These are phyloP conservation scores for Hyaloscypha finlandica DNA, from an alignment of 495 filamentous ascomycete species.

Conservation along the genomic window DNA sequence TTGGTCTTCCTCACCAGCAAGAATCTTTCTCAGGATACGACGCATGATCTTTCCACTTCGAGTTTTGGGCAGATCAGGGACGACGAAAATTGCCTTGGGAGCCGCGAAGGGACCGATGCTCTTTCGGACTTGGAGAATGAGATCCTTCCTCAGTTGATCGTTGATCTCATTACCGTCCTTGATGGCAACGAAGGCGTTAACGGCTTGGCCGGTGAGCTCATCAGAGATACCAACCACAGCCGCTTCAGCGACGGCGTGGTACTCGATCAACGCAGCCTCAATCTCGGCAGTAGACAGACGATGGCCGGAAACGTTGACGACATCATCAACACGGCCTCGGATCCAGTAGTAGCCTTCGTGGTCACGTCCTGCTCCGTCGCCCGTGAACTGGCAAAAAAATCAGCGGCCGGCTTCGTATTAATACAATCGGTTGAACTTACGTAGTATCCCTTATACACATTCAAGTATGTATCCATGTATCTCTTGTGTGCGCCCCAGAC, in stretches of 20 bases:
- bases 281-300: constrained; percentile 97
- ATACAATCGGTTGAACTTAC: constrained; percentile 53
- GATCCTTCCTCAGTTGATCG: constrained; percentile 87
- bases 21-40: constrained; percentile 92
- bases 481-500: constrained; percentile 98
- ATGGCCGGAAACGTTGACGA: constrained; percentile 97
- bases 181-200: constrained; percentile 94
- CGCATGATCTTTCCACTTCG: constrained; percentile 98
- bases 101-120: constrained; percentile 97
- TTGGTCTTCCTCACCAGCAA: constrained; percentile 95
- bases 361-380: constrained; percentile 95
- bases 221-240: constrained; percentile 93
- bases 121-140: constrained; percentile 92
- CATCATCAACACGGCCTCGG: constrained; percentile 96
- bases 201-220: constrained; percentile 93
- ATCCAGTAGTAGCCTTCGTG: constrained; percentile 99
- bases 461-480: constrained; percentile 98
- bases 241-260: constrained; percentile 85
- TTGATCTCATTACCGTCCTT: constrained; percentile 81
- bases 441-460: constrained; percentile 98
- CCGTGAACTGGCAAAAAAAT: constrained; percentile 74
- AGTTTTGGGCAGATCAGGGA: constrained; percentile 95
- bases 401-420: neutral
- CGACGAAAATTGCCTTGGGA: constrained; percentile 87
- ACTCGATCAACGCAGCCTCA: constrained; percentile 93